Evolutionary conservation across 2,329 filamentous ascomycete genomes (phyloP).

Genomic region (Cladophialophora yegresii): DNA sequence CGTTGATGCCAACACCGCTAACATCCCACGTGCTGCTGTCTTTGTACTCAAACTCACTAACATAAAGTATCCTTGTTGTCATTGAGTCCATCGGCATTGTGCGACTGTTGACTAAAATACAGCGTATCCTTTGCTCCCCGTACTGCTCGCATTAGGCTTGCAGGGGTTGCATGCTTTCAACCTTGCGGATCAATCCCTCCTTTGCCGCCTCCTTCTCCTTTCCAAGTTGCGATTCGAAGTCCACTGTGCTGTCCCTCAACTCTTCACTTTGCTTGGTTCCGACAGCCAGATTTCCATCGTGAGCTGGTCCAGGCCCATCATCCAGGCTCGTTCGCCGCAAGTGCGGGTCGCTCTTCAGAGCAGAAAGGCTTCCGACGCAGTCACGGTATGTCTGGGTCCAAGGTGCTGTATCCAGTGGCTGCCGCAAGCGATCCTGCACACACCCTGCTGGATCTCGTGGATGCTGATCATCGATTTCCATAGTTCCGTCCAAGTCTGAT

Average conservation of each 20-base stretch:
- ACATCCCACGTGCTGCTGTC: background rate
- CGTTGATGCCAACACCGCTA: background rate
- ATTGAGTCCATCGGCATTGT: background rate
- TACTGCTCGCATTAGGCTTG: background rate
- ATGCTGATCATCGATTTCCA: background rate
- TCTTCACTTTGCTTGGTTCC: slow-evolving; percentile 12
- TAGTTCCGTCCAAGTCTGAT: slow-evolving; percentile 8
- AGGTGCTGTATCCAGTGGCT: slow-evolving; percentile 10
- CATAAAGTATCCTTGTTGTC: background rate
- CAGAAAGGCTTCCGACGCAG: slow-evolving; percentile 31
- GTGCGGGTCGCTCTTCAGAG: slow-evolving; percentile 27
- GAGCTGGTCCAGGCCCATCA: background rate
- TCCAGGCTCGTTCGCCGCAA: slow-evolving; percentile 6
- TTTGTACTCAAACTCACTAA: background rate
- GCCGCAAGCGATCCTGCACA: background rate
- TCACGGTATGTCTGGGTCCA: slow-evolving; percentile 26
- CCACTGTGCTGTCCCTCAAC: slow-evolving; percentile 23
- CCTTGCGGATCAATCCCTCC: slow-evolving; percentile 22
- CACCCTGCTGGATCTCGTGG: background rate
- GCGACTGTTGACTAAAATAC: background rate
- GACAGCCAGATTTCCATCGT: slow-evolving; percentile 1
- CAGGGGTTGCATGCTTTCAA: slow-evolving; percentile 18
- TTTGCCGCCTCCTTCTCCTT: slow-evolving; percentile 21
- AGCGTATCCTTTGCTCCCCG: background rate
- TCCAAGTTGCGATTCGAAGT: slow-evolving; percentile 23